Conservation (phyloP, 78 protist genomes). For the Ministeria vibrans region DNA sequence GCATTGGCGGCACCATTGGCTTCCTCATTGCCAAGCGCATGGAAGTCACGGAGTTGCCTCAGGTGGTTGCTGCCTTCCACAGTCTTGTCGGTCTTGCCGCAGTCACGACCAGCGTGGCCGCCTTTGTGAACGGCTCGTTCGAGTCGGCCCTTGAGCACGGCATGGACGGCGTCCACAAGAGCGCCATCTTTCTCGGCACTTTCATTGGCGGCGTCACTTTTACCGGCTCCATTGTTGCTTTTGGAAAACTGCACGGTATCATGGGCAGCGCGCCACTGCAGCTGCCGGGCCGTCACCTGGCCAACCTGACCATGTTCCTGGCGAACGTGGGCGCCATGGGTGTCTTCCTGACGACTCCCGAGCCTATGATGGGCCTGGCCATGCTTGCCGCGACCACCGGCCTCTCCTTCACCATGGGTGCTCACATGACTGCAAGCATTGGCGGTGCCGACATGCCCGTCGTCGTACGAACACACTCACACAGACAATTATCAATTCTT, state of each 20-base stretch:
- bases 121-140: not conserved
- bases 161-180: slow-evolving; percentile 10
- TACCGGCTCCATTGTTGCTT: slow-evolving; percentile 91
- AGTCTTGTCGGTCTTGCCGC: slow-evolving; percentile 81
- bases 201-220: slow-evolving; percentile 81
- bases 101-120: slow-evolving; percentile 17
- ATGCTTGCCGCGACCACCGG: slow-evolving; percentile 28
- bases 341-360: slow-evolving; percentile 24
- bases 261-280: slow-evolving; percentile 33
- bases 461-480: too few relatives aligned
- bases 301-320: slow-evolving; percentile 36
- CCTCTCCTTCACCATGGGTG: slow-evolving; percentile 66
- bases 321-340: slow-evolving; percentile 38
- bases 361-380: slow-evolving; percentile 32
- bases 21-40: slow-evolving; percentile 21
- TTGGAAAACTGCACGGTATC: slow-evolving; percentile 76
- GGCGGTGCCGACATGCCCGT: slow-evolving; percentile 99
- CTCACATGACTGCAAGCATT: slow-evolving; percentile 71
- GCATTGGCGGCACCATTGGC: slow-evolving; percentile 36
- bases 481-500: too few relatives aligned
- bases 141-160: not conserved
- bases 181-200: slow-evolving; percentile 59
- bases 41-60: slow-evolving; percentile 63
- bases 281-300: slow-evolving; percentile 29
- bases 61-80: slow-evolving; percentile 73